These are phyloP conservation scores for Leptodermis oblonga DNA, from an alignment of 257 asterid genomes.

Conservation along the genomic window DNA sequence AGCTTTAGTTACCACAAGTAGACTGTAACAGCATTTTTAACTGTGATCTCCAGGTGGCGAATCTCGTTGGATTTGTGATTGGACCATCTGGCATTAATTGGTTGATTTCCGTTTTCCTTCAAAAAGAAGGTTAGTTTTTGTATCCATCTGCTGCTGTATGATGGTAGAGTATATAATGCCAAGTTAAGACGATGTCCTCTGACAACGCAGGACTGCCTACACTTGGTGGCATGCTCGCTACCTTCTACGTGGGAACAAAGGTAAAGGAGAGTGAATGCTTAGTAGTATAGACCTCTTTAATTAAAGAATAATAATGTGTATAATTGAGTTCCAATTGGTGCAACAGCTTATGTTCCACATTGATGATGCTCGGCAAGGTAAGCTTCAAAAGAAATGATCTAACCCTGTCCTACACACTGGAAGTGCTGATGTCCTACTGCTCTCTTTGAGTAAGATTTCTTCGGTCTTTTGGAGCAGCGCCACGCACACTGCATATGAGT, in stretches of 20 bases:
- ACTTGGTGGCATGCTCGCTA: constrained; percentile 58
- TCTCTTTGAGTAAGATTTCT: background rate
- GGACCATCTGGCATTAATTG: constrained; percentile 94
- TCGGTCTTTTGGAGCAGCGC: background rate
- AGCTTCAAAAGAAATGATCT: constrained; percentile 33
- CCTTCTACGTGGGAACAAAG: constrained; percentile 94
- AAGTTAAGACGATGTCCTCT: constrained; percentile 16
- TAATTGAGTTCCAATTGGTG: constrained; percentile 22
- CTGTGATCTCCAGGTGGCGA: constrained; percentile 65
- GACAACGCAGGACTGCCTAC: constrained; percentile 60
- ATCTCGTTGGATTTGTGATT: constrained; percentile 92
- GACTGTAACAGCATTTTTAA: constrained; percentile 7
- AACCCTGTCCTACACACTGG: background rate
- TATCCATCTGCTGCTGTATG: constrained; percentile 6
- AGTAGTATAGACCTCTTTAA: no score
- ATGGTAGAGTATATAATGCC: constrained; percentile 4
- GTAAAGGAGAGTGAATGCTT: constrained; percentile 28
- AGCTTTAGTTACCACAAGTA: background rate
- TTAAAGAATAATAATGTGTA: constrained; percentile 14
- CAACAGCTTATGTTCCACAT: constrained; percentile 93
- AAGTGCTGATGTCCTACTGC: background rate
- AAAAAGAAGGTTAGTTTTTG: constrained; percentile 49
- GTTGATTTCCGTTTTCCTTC: constrained; percentile 72
- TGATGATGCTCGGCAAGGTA: constrained; percentile 64
- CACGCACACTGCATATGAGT: no score